phyloP scores from a whole-genome alignment of 169 alveolate species.

The Plasmodium adleri region DNA sequence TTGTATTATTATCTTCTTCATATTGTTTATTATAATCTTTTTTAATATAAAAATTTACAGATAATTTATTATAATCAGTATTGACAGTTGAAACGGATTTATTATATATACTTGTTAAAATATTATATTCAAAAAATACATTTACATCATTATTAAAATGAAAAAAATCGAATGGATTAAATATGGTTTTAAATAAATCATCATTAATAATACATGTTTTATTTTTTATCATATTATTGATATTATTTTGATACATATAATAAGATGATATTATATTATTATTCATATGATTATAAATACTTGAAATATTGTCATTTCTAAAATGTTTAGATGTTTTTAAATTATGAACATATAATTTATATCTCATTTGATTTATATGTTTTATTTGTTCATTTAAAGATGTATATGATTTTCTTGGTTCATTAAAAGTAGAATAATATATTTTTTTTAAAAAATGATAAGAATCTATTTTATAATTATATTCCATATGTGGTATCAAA shows the following conservation, averaged over 20 bases:
- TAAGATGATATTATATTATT: constrained; percentile 16
- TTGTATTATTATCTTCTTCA: neutral
- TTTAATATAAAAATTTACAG: constrained; percentile 12
- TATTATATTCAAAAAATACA: constrained; percentile 39
- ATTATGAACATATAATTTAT: constrained; percentile 21
- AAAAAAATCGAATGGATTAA: constrained; percentile 43
- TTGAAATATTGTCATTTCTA: constrained; percentile 11
- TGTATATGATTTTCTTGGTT: neutral
- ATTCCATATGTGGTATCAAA: constrained; percentile 12
- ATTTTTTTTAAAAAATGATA: constrained; percentile 18
- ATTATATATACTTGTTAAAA: neutral
- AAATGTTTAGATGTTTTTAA: neutral
- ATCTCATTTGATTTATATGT: constrained; percentile 33
- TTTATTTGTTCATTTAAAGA: constrained; percentile 35
- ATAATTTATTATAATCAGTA: neutral
- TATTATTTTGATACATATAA: constrained; percentile 26
- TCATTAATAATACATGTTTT: constrained; percentile 5
- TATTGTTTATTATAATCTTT: neutral
- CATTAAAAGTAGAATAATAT: constrained; percentile 15
- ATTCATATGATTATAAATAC: neutral
- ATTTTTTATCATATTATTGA: constrained; percentile 16
- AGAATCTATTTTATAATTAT: constrained; percentile 19
- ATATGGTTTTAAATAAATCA: constrained; percentile 33
- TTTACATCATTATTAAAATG: constrained; percentile 36
- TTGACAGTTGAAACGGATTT: neutral